phyloP scores from a whole-genome alignment of 495 filamentous ascomycete species.

The Neurospora sp. region DNA sequence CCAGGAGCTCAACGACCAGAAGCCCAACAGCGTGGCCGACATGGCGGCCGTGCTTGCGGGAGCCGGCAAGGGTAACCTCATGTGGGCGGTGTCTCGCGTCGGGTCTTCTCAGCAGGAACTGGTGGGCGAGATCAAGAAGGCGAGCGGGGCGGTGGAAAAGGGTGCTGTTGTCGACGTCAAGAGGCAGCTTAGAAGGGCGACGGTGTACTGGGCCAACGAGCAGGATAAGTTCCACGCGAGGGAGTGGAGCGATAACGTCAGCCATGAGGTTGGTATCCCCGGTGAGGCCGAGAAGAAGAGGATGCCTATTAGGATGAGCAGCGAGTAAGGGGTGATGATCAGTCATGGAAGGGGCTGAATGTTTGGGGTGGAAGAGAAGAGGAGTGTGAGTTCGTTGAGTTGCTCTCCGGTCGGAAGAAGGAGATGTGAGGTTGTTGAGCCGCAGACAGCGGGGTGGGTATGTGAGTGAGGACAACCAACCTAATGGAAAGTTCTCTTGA shows the following conservation, averaged over 20 bases:
- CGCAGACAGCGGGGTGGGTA: neutral
- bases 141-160: conserved; percentile 14
- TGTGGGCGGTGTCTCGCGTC: conserved; percentile 27
- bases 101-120: conserved; percentile 23
- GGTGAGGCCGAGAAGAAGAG: conserved; percentile 25
- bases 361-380: neutral
- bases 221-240: conserved; percentile 55
- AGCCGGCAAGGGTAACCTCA: conserved; percentile 34
- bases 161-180: conserved; percentile 2
- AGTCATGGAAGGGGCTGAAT: neutral
- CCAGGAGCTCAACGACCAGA: conserved; percentile 68
- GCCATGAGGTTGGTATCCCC: conserved; percentile 37
- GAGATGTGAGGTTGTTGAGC: neutral
- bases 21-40: conserved; percentile 80
- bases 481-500: neutral
- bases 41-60: conserved; percentile 65
- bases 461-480: neutral
- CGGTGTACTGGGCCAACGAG: conserved; percentile 60
- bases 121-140: conserved; percentile 17
- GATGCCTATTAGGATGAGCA: neutral
- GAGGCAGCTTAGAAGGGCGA: conserved; percentile 28
- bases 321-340: neutral
- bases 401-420: neutral
- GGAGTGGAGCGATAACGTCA: conserved; percentile 59
- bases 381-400: neutral